These are phyloP conservation scores for Lithohypha guttulata DNA, from an alignment of 2,329 filamentous ascomycete genomes.

Conservation along the genomic window DNA sequence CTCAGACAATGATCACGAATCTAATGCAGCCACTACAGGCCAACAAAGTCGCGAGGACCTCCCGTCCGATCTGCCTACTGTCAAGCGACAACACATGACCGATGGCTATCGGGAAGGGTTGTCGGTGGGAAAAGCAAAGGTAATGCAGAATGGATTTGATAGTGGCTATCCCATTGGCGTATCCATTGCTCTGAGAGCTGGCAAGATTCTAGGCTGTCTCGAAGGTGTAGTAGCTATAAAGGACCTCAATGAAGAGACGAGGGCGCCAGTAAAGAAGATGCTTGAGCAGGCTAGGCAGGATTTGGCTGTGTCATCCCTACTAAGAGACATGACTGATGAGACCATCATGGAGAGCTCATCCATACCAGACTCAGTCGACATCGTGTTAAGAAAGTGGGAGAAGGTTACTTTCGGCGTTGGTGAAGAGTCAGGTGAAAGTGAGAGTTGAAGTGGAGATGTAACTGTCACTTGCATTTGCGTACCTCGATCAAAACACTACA, in stretches of 20 bases:
- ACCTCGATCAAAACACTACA: background rate
- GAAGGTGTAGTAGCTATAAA: constrained; percentile 54
- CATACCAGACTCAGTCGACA: background rate
- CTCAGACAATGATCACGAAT: constrained; percentile 12
- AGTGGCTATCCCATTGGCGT: constrained; percentile 80
- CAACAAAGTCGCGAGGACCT: constrained; percentile 7
- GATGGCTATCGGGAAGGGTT: constrained; percentile 88
- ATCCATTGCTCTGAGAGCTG: constrained; percentile 62
- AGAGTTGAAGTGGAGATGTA: background rate
- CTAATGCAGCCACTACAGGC: background rate
- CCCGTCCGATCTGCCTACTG: constrained; percentile 60
- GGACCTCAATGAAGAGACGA: constrained; percentile 1
- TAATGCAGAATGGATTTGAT: constrained; percentile 82
- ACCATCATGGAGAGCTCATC: constrained; percentile 9
- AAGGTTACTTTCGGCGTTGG: constrained; percentile 6
- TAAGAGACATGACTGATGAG: constrained; percentile 17
- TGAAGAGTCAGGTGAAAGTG: background rate
- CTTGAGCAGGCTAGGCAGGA: constrained; percentile 14
- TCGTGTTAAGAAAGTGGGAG: constrained; percentile 14
- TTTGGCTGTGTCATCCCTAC: constrained; percentile 14
- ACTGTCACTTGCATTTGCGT: background rate
- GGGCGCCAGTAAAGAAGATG: constrained; percentile 8
- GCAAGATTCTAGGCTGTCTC: constrained; percentile 63
- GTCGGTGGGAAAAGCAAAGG: constrained; percentile 59
- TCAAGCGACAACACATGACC: constrained; percentile 67